Percentiles rank a stretch among this genome's conserved stretches.
These are phyloP conservation scores for Mitragyna speciosa DNA, from an alignment of 257 asterid species.

Conservation along the genomic window DNA sequence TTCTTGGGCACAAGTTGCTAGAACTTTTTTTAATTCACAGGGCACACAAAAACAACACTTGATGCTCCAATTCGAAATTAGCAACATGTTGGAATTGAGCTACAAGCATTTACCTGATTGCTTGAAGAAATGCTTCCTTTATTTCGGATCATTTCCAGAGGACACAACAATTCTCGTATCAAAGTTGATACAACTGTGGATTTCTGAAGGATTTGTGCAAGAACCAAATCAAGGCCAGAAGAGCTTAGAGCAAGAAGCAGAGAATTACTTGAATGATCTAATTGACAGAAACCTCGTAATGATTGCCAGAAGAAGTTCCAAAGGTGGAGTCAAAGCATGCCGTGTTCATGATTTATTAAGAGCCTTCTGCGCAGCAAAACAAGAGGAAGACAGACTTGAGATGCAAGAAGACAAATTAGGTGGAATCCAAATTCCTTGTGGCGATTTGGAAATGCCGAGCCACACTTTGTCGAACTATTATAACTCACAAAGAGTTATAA, in stretches of 20 bases:
- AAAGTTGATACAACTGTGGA: not conserved
- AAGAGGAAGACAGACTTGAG: not conserved
- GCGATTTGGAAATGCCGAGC: too few relatives aligned
- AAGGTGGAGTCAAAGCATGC: conserved; percentile 3
- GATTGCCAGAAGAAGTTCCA: conserved; percentile 9
- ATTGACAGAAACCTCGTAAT: conserved; percentile 14
- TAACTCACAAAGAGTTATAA: too few relatives aligned
- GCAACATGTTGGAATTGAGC: not conserved
- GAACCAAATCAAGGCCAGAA: not conserved
- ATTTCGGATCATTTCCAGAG: conserved; percentile 6
- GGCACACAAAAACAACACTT: not conserved
- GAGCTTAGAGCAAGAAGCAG: conserved; percentile 9
- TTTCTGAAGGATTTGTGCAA: conserved; percentile 4
- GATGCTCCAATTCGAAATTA: too few relatives aligned
- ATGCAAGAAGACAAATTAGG: not conserved
- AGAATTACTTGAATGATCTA: conserved; percentile 12
- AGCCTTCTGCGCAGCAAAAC: not conserved
- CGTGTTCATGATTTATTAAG: conserved; percentile 9
- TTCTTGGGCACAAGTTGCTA: conserved; percentile 26
- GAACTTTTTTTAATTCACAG: conserved; percentile 11
- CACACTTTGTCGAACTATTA: too few relatives aligned
- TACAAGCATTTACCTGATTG: not conserved
- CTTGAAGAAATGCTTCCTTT: conserved; percentile 9
- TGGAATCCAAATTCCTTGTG: too few relatives aligned
- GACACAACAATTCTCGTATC: not conserved